These are phyloP conservation scores for Gymnopilus junonius DNA, from an alignment of 768 basidiomycete genomes.

Conservation along the genomic window DNA sequence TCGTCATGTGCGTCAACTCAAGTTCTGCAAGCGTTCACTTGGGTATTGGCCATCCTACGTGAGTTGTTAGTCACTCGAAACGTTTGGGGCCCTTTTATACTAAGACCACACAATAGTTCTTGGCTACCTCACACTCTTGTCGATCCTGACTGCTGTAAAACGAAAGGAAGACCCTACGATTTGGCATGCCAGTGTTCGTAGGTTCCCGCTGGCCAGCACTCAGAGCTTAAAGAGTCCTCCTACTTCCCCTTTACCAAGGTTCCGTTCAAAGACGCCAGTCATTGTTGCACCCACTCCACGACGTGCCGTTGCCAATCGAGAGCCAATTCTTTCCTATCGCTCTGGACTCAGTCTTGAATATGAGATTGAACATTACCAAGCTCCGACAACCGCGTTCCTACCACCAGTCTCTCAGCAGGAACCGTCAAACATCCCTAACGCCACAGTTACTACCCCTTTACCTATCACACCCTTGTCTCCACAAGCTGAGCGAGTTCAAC, in stretches of 20 bases:
- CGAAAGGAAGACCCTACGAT: constrained; percentile 48
- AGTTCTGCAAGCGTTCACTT: constrained; percentile 64
- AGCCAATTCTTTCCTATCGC: constrained; percentile 39
- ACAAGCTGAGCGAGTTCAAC: background rate
- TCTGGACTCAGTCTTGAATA: constrained; percentile 47
- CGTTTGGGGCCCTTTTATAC: background rate
- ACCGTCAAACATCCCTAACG: constrained; percentile 22
- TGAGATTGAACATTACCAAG: constrained; percentile 50
- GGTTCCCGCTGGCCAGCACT: constrained; percentile 40
- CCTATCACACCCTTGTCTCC: background rate
- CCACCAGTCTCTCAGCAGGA: constrained; percentile 2
- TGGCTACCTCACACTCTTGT: constrained; percentile 56
- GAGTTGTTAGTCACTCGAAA: constrained; percentile 11
- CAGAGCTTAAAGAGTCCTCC: constrained; percentile 38
- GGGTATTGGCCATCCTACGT: constrained; percentile 46
- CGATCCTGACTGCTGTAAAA: constrained; percentile 44
- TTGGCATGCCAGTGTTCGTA: constrained; percentile 55
- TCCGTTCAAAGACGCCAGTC: constrained; percentile 41
- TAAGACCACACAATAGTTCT: constrained; percentile 46
- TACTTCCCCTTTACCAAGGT: constrained; percentile 35
- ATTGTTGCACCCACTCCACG: constrained; percentile 50
- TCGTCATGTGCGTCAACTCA: constrained; percentile 54
- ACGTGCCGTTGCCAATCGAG: constrained; percentile 32
- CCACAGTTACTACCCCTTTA: constrained; percentile 9
- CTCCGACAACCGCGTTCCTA: constrained; percentile 16